Evolutionary conservation across 768 basidiomycete species (phyloP).

Genomic region (Hypholoma fasciculare): DNA sequence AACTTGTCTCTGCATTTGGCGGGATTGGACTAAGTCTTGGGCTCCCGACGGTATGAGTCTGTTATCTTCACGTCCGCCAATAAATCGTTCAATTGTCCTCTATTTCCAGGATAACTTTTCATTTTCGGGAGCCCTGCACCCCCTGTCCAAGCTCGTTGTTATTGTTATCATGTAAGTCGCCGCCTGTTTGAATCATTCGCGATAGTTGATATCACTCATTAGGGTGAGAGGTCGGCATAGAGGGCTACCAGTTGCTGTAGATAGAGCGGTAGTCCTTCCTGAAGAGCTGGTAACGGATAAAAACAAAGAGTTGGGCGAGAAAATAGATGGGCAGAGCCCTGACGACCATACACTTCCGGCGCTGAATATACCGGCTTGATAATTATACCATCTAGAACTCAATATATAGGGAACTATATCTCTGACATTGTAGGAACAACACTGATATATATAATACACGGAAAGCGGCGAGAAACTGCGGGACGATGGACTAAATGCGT

Average conservation of each 20-base stretch:
- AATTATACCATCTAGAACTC: too few species aligned
- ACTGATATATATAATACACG: neutral
- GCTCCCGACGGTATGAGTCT: constrained; percentile 44
- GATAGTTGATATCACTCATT: neutral
- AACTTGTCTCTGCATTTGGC: constrained; percentile 67
- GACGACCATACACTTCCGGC: too few species aligned
- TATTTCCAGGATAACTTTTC: constrained; percentile 59
- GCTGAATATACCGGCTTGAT: too few species aligned
- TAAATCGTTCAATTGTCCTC: too few species aligned
- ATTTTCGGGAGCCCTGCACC: constrained; percentile 60
- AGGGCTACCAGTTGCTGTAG: constrained; percentile 67
- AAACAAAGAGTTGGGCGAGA: neutral
- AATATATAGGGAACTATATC: too few species aligned
- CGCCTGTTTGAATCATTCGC: neutral
- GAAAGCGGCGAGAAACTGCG: too few species aligned
- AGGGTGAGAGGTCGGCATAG: constrained; percentile 73
- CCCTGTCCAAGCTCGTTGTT: constrained; percentile 71
- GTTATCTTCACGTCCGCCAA: too few species aligned
- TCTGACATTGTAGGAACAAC: too few species aligned
- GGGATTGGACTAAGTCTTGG: constrained; percentile 74
- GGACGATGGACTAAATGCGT: too few species aligned
- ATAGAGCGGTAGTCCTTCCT: constrained; percentile 51
- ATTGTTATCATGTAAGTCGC: constrained; percentile 61
- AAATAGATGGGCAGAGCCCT: too few species aligned
- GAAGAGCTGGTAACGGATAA: constrained; percentile 27